Evolutionary conservation across 2,329 filamentous ascomycete species (phyloP).

Genomic region (Akanthomyces lecanii): DNA sequence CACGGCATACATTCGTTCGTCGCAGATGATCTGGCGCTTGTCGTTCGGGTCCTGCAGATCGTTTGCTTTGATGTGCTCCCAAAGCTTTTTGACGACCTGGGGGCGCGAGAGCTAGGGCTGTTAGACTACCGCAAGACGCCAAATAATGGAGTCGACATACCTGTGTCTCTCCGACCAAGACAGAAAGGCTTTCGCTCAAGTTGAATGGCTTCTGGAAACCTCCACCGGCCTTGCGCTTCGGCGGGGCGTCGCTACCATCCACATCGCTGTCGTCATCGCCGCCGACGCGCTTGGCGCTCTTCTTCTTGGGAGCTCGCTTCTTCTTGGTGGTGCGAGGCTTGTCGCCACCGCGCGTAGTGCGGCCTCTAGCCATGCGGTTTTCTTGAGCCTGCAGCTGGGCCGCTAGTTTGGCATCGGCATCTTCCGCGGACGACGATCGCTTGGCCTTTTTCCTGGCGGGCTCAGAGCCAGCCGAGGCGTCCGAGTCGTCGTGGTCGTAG

Average conservation of each 20-base stretch:
- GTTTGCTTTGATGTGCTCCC: constrained; percentile 88
- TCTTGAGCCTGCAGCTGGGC: constrained; percentile 89
- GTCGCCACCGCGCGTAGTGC: constrained; percentile 71
- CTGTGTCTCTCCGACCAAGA: constrained; percentile 65
- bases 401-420: constrained; percentile 82
- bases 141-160: constrained; percentile 39
- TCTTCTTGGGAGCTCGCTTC: constrained; percentile 64
- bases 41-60: constrained; percentile 87
- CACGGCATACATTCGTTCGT: constrained; percentile 84
- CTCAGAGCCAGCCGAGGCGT: constrained; percentile 43
- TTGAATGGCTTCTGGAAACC: constrained; percentile 88
- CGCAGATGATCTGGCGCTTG: constrained; percentile 88
- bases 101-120: constrained; percentile 72
- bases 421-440: constrained; percentile 54
- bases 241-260: constrained; percentile 55
- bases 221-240: constrained; percentile 79
- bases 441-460: constrained; percentile 64
- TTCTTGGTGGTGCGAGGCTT: constrained; percentile 57
- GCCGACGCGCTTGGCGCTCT: constrained; percentile 70
- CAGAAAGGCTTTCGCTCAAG: constrained; percentile 65
- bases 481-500: constrained; percentile 40
- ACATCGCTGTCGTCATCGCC: constrained; percentile 77
- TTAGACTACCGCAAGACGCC: background rate
- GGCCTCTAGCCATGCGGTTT: constrained; percentile 63
- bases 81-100: constrained; percentile 93